Conservation (phyloP, 345 rosid genomes). For the Pseudoturritis turrita region DNA sequence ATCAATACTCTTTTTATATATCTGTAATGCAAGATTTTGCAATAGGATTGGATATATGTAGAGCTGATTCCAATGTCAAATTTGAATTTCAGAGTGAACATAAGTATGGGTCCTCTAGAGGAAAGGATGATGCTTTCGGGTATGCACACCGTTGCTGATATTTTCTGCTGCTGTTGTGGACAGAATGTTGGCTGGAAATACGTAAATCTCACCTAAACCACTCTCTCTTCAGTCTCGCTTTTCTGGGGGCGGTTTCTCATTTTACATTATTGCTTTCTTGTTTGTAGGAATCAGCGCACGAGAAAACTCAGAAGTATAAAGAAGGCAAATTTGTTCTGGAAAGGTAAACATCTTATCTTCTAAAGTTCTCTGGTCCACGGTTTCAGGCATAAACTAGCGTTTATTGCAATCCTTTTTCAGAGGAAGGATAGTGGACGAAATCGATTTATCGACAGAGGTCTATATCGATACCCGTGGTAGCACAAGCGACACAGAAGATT, state of each 20-base stretch:
- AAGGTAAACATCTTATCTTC: slow-evolving; percentile 46
- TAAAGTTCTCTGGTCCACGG: neutral
- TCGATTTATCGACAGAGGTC: slow-evolving; percentile 58
- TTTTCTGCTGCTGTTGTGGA: slow-evolving; percentile 87
- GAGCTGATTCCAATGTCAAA: neutral
- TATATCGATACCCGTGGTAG: slow-evolving; percentile 51
- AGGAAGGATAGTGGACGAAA: slow-evolving; percentile 74
- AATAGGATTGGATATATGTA: neutral
- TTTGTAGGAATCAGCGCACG: slow-evolving; percentile 66
- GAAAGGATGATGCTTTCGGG: slow-evolving; percentile 83
- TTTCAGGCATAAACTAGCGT: neutral
- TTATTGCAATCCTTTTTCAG: slow-evolving; percentile 29
- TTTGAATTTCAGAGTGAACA: slow-evolving; percentile 58
- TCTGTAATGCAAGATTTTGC: neutral
- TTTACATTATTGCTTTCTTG: neutral
- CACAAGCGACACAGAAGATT: slow-evolving; percentile 59
- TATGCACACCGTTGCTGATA: slow-evolving; percentile 76
- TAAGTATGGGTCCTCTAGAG: slow-evolving; percentile 57
- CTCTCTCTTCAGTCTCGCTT: neutral
- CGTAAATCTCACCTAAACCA: slow-evolving; percentile 36
- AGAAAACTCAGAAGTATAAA: slow-evolving; percentile 69
- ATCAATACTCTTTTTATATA: neutral
- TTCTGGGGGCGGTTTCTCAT: neutral
- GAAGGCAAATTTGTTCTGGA: slow-evolving; percentile 83
- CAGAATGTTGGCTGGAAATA: slow-evolving; percentile 96